These are phyloP conservation scores for Stagonosporopsis vannaccii DNA, from an alignment of 2,329 filamentous ascomycete species.

Conservation along the genomic window DNA sequence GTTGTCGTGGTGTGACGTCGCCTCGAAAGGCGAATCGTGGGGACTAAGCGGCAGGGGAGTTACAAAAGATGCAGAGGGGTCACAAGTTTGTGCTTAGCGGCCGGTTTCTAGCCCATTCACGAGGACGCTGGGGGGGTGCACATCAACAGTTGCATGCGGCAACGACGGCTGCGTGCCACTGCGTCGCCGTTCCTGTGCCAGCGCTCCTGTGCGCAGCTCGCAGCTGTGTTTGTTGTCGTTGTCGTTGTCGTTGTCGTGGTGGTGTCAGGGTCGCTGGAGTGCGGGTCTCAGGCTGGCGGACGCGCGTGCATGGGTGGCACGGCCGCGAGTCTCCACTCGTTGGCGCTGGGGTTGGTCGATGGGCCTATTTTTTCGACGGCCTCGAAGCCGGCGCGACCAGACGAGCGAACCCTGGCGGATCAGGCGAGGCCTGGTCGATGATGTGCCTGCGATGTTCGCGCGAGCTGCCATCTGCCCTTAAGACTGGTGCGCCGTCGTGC, in stretches of 20 bases:
- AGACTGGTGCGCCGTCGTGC: neutral
- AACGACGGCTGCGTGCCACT: neutral
- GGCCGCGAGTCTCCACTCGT: conserved; percentile 2
- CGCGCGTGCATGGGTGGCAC: conserved; percentile 16
- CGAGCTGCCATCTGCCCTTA: neutral
- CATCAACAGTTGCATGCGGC: neutral
- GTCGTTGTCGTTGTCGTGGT: neutral
- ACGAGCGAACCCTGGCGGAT: conserved; percentile 18
- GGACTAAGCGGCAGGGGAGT: too few relatives aligned
- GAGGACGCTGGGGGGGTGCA: neutral
- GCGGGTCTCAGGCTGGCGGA: neutral
- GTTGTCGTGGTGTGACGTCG: conserved; percentile 21
- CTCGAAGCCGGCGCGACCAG: conserved; percentile 21
- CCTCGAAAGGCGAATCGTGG: conserved; percentile 1
- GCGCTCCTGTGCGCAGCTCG: neutral
- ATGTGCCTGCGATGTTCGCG: conserved; percentile 3
- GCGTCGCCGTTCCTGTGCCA: neutral
- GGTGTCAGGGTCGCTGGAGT: neutral
- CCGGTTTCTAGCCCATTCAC: neutral
- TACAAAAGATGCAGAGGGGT: neutral
- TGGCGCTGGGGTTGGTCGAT: conserved; percentile 3
- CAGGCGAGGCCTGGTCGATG: conserved; percentile 16
- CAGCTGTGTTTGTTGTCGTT: neutral
- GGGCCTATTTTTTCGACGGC: conserved; percentile 13
- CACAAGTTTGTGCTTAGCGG: neutral